Evolutionary conservation across 495 filamentous ascomycete species (phyloP).

Genomic region (Daldinia caldariorum): DNA sequence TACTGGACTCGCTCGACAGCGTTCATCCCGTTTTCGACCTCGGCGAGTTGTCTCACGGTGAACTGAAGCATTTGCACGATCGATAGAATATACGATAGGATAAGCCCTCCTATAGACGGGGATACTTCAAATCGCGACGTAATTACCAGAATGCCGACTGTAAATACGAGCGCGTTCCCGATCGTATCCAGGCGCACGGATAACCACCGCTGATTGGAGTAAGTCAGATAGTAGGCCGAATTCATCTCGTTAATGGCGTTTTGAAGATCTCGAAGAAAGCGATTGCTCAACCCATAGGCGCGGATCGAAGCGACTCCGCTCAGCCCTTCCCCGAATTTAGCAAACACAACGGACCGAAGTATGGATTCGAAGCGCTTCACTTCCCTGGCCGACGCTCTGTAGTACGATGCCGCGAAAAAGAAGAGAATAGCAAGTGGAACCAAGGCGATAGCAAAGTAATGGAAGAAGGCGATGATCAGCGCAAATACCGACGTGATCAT

Average conservation of each 20-base stretch:
- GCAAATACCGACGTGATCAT: slow-evolving; percentile 83
- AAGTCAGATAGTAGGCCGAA: slow-evolving; percentile 91
- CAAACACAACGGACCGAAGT: slow-evolving; percentile 85
- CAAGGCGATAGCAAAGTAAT: slow-evolving; percentile 92
- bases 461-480: slow-evolving; percentile 90
- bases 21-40: slow-evolving; percentile 98
- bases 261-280: slow-evolving; percentile 75
- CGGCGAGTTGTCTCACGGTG: slow-evolving; percentile 91
- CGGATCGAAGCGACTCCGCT: slow-evolving; percentile 85
- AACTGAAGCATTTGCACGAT: slow-evolving; percentile 98
- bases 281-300: slow-evolving; percentile 81
- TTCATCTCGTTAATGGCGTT: slow-evolving; percentile 88
- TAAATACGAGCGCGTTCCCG: slow-evolving; percentile 83
- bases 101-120: slow-evolving; percentile 85
- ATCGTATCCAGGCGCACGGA: slow-evolving; percentile 84
- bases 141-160: slow-evolving; percentile 88
- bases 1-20: slow-evolving; percentile 92
- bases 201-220: slow-evolving; percentile 93
- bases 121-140: slow-evolving; percentile 89
- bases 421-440: slow-evolving; percentile 83
- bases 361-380: slow-evolving; percentile 94
- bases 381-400: slow-evolving; percentile 88
- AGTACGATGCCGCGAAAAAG: slow-evolving; percentile 85
- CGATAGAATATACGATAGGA: slow-evolving; percentile 89
- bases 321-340: slow-evolving; percentile 90